phyloP scores from a whole-genome alignment of 768 basidiomycete genomes.

The Suillus sp. region DNA sequence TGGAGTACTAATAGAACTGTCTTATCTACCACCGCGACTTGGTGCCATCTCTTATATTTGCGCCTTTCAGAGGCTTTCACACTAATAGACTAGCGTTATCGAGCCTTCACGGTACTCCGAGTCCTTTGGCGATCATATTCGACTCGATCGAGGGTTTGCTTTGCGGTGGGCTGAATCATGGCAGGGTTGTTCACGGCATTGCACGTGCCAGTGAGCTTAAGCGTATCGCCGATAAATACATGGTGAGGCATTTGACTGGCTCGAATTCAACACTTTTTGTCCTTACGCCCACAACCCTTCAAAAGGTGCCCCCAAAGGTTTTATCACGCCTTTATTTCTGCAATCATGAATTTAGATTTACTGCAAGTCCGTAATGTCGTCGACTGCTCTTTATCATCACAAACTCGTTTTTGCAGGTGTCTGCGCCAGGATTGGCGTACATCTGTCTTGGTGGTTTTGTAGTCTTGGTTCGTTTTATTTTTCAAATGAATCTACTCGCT shows the following conservation, averaged over 20 bases:
- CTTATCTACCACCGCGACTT: background rate
- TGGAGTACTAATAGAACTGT: background rate
- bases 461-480: conserved; percentile 40
- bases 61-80: background rate
- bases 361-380: conserved; percentile 28
- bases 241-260: background rate
- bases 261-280: background rate
- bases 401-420: conserved; percentile 45
- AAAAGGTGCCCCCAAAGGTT: background rate
- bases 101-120: too few species aligned
- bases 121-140: too few species aligned
- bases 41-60: background rate
- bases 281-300: background rate
- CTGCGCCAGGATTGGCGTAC: conserved; percentile 56
- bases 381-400: conserved; percentile 8
- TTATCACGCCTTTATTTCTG: background rate
- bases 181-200: background rate
- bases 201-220: background rate
- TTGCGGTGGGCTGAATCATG: background rate
- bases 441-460: conserved; percentile 62
- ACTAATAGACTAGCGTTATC: too few species aligned
- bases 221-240: background rate
- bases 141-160: too few species aligned
- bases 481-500: background rate
- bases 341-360: conserved; percentile 23